Evolutionary conservation across 2,329 filamentous ascomycete species (phyloP).

Genomic region (Sarocladiaceae sp.): DNA sequence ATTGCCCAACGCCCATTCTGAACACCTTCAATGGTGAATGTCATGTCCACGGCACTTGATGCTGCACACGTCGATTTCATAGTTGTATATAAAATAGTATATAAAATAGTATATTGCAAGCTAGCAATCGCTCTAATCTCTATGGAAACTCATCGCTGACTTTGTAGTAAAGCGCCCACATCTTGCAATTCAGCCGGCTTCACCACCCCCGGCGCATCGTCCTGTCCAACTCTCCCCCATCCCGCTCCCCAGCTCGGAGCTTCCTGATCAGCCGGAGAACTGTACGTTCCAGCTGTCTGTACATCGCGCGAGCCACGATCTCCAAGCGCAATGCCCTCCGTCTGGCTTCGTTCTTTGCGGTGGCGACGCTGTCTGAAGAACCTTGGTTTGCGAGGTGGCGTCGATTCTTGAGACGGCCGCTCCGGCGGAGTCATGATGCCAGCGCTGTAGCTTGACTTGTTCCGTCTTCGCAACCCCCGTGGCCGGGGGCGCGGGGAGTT

Average conservation of each 20-base stretch:
- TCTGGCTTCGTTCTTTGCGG: slow-evolving; percentile 14
- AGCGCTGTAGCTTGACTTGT: slow-evolving; percentile 22
- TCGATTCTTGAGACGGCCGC: slow-evolving; percentile 17
- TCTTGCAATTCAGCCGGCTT: slow-evolving; percentile 16
- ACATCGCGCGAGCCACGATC: slow-evolving; percentile 20
- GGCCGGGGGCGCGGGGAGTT: slow-evolving; percentile 31
- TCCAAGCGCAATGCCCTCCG: slow-evolving; percentile 25
- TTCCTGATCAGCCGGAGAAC: slow-evolving; percentile 11
- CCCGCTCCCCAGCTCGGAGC: slow-evolving; percentile 21
- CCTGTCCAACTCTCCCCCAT: slow-evolving; percentile 24
- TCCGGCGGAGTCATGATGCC: slow-evolving; percentile 41
- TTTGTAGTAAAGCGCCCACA: slow-evolving; percentile 13
- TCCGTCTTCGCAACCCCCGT: slow-evolving; percentile 17
- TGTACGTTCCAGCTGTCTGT: slow-evolving; percentile 1
- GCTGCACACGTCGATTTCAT: too few relatives aligned
- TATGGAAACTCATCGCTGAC: too few relatives aligned
- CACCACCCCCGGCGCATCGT: slow-evolving; percentile 13
- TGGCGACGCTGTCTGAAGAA: slow-evolving; percentile 24
- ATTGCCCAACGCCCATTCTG: too few relatives aligned
- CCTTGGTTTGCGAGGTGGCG: slow-evolving; percentile 17
- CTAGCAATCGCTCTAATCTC: background rate
- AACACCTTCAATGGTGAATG: too few relatives aligned
- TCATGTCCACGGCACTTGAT: too few relatives aligned
- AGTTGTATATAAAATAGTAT: too few relatives aligned
- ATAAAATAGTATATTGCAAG: background rate